Evolutionary conservation across 306 rosid genomes (phyloP), one percentile per base, ranked within the genome.

Genomic region (Vigna radiata): DNA sequence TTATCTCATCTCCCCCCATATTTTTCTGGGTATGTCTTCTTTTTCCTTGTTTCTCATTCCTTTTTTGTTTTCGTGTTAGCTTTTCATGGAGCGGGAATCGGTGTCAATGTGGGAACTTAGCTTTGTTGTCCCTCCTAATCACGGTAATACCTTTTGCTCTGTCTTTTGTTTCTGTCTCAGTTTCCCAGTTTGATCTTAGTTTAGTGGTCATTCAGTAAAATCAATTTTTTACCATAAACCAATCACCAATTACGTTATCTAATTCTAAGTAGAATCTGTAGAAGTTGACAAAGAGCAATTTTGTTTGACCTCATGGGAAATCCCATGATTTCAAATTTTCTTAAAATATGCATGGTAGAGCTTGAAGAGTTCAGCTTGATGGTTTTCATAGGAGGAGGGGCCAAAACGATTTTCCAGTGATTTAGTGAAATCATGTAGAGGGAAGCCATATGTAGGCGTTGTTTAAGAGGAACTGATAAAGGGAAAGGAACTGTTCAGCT

Each of bases 31-130:
- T 54, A 2, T 23, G n/a, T 36, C 8, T 44, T 72, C 16, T 74
- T 31, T 66, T 19, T 58, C 15, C 2, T 18, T 79, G 41, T 49
- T 8, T 29, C 49, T 77, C 52, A 29, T 23, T 56, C 2, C 8
- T 64, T 46, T 65, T 63, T 39, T 43, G 1, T 60, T 62, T 33
- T 50, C 25, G n/a, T 19, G 1, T 52, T 66, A 95, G 97, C 99
- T 95, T 72, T 54, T 86, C 17, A 87, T 95, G 96, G 97, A 92
- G 62, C 90, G 99, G 14, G 99, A 95, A 77, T 90, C 99, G 41
- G 92, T 90, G 7, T 95, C 97, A 49, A 89, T 86, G 99, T 92
- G 99, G 99, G 99, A 95, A 77, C 84, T 95, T 84, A 90, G 99
- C 83, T 95, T 95, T 78, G 99, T 95, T 68, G 97, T 95, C 88